A percentile compares a stretch with the other conserved stretches of the same genome.
Conservation (phyloP, 2,329 filamentous ascomycete genomes). For the Pyrenophora seminiperda region DNA sequence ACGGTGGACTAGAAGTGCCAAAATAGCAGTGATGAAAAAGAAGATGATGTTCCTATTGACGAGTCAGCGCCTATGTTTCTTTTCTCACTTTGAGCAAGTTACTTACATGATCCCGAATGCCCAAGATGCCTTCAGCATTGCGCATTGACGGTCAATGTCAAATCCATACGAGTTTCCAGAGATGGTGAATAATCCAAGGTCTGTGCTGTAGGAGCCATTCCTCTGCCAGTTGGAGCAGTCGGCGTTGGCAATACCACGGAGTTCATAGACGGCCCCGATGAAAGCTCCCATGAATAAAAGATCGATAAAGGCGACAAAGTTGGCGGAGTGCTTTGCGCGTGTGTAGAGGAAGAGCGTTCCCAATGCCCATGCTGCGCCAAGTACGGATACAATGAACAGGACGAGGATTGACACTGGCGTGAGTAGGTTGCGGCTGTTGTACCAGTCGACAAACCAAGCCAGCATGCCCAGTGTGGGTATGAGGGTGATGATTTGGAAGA, state of each 20-base stretch:
- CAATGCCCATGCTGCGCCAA: slow-evolving; percentile 65
- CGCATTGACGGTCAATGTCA: slow-evolving; percentile 74
- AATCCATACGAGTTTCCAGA: slow-evolving; percentile 57
- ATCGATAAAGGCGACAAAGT: slow-evolving; percentile 66
- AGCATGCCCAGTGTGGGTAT: slow-evolving; percentile 67
- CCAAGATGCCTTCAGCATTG: slow-evolving; percentile 90
- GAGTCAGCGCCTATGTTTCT: slow-evolving; percentile 28
- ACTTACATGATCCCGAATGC: slow-evolving; percentile 85
- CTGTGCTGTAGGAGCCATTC: slow-evolving; percentile 58
- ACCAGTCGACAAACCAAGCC: slow-evolving; percentile 66
- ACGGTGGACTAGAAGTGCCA: slow-evolving; percentile 66
- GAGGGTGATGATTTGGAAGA: slow-evolving; percentile 65
- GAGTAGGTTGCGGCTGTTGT: slow-evolving; percentile 60
- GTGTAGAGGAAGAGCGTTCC: slow-evolving; percentile 65
- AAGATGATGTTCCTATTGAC: slow-evolving; percentile 44
- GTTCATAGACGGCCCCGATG: slow-evolving; percentile 64
- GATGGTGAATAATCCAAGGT: slow-evolving; percentile 66
- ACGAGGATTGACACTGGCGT: slow-evolving; percentile 66
- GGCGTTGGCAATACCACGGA: slow-evolving; percentile 62
- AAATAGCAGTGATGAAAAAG: slow-evolving; percentile 48
- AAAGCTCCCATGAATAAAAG: slow-evolving; percentile 67
- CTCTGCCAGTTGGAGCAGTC: slow-evolving; percentile 68
- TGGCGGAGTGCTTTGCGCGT: slow-evolving; percentile 62
- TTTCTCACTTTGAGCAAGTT: not conserved
- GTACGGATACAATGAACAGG: slow-evolving; percentile 67